phyloP scores from a whole-genome alignment of 73 alveolate genomes.

The Uronychia binucleata region DNA sequence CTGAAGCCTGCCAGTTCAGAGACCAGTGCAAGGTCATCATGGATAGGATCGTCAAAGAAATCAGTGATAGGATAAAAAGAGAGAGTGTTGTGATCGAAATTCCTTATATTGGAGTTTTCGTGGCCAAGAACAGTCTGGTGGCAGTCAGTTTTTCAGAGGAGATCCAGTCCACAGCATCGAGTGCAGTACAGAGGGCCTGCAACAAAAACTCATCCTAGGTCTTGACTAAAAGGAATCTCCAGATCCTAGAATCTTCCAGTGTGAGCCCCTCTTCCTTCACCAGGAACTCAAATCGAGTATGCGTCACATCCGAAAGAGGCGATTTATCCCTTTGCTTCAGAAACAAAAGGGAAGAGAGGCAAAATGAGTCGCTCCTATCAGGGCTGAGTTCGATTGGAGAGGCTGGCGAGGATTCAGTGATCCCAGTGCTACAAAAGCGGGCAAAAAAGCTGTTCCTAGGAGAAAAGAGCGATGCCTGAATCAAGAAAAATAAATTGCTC shows the following conservation, averaged over 20 bases:
- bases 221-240: conserved; percentile 19
- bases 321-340: conserved; percentile 11
- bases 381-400: background rate
- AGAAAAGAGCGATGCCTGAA: background rate
- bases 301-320: conserved; percentile 28
- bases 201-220: conserved; percentile 27
- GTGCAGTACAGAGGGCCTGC: conserved; percentile 32
- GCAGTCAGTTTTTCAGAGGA: conserved; percentile 38
- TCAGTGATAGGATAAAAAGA: no score
- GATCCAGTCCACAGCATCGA: conserved; percentile 9
- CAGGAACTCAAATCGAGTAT: conserved; percentile 19
- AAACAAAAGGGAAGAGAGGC: conserved; percentile 4
- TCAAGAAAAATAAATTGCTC: background rate
- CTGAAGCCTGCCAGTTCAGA: conserved; percentile 18
- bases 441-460: background rate
- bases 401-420: background rate
- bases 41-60: no score
- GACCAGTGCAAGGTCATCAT: no score
- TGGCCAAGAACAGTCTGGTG: conserved; percentile 31
- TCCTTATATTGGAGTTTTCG: conserved; percentile 41
- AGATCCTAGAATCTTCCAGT: background rate
- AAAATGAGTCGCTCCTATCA: background rate
- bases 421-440: background rate
- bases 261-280: conserved; percentile 11
- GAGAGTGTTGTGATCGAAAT: conserved; percentile 34